Evolutionary conservation across 2,329 filamentous ascomycete genomes (phyloP).

Genomic region (Talaromyces sp.): DNA sequence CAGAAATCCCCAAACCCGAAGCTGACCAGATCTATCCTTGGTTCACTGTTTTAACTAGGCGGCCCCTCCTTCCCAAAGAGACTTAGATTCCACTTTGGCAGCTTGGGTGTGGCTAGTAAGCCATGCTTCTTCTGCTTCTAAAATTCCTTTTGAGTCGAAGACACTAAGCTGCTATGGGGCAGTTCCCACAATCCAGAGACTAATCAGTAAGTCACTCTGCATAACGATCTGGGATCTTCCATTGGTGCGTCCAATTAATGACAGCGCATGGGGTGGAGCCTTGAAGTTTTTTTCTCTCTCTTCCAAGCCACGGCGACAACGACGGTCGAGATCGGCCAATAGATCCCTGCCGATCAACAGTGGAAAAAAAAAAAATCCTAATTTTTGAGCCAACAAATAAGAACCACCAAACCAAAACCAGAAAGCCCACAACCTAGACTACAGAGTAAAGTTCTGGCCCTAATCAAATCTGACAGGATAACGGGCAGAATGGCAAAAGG

Average conservation of each 20-base stretch:
- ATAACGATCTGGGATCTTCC: not conserved
- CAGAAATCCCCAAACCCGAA: not conserved
- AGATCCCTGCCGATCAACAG: not conserved
- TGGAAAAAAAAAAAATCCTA: not conserved
- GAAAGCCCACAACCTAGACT: not conserved
- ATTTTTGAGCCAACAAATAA: not conserved
- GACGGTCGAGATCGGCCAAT: not conserved
- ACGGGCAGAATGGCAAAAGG: not conserved
- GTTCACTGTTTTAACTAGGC: not conserved
- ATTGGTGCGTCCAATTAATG: not conserved
- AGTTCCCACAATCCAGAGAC: not conserved
- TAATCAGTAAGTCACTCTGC: not conserved
- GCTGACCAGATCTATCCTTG: not conserved
- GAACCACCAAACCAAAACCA: not conserved
- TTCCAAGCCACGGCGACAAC: not conserved
- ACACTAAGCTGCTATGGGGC: not conserved
- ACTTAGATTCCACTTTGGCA: slow-evolving; percentile 1
- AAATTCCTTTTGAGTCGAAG: not conserved
- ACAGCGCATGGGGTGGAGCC: not conserved
- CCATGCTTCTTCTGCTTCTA: not conserved
- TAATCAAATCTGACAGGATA: not conserved
- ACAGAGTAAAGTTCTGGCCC: not conserved
- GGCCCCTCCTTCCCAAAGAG: not conserved
- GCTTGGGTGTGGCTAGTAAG: not conserved
- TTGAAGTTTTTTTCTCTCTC: not conserved